A percentile compares a stretch with the other conserved stretches of the same genome.
Conservation (phyloP, 169 alveolate genomes). For the Plasmodium cynomolgi region DNA sequence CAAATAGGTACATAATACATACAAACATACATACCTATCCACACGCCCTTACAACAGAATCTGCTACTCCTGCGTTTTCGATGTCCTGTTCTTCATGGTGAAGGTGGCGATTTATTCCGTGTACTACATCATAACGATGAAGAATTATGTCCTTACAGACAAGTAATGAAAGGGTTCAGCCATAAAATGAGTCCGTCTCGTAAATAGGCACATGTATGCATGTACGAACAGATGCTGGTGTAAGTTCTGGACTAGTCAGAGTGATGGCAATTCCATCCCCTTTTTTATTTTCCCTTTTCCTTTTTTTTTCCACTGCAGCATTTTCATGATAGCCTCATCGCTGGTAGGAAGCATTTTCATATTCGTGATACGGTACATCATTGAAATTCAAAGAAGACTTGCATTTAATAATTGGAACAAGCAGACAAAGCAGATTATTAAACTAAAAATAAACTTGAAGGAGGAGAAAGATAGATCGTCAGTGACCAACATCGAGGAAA, state of each 20-base stretch:
- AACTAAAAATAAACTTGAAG: conserved; percentile 29
- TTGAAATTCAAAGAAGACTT: conserved; percentile 70
- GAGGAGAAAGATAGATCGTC: conserved; percentile 51
- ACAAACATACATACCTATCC: neutral
- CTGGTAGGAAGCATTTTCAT: conserved; percentile 68
- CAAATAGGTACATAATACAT: neutral
- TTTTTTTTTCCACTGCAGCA: conserved; percentile 9
- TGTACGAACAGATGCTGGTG: neutral
- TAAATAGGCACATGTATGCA: neutral
- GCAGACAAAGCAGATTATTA: conserved; percentile 63
- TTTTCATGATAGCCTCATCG: conserved; percentile 71
- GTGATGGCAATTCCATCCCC: neutral
- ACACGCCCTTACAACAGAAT: conserved; percentile 6
- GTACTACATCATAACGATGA: conserved; percentile 59
- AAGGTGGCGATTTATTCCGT: conserved; percentile 59
- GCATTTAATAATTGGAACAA: conserved; percentile 72
- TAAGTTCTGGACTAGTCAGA: neutral
- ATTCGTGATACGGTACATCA: conserved; percentile 55
- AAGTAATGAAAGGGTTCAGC: conserved; percentile 28
- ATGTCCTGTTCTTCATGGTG: conserved; percentile 43
- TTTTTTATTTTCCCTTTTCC: neutral
- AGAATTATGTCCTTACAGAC: conserved; percentile 69
- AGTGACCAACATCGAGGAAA: conserved; percentile 70
- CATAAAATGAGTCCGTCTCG: neutral
- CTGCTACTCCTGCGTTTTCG: conserved; percentile 56